Evolutionary conservation across 768 basidiomycete genomes (phyloP).

Genomic region (Wakefieldia striispora): DNA sequence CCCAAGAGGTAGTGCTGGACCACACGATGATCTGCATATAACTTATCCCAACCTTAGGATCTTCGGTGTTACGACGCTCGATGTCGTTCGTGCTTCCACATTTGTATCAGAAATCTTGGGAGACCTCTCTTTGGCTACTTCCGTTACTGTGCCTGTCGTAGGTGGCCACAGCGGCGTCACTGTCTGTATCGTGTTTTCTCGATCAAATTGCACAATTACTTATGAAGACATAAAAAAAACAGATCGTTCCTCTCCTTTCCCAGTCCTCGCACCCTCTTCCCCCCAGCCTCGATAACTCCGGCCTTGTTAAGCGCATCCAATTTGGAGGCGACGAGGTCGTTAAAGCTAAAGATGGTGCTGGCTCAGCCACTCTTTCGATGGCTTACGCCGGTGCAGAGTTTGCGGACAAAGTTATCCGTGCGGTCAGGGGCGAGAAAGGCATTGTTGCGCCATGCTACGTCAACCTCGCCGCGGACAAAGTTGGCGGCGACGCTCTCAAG

Average conservation of each 20-base stretch:
- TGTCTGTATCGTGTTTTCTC: conserved; percentile 38
- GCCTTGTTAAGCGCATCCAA: conserved; percentile 78
- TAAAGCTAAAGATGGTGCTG: conserved; percentile 89
- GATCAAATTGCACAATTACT: not conserved
- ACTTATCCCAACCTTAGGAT: conserved; percentile 47
- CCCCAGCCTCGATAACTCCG: conserved; percentile 42
- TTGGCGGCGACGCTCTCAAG: conserved; percentile 70
- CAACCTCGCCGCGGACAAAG: conserved; percentile 66
- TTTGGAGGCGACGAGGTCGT: conserved; percentile 98
- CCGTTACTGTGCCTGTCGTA: conserved; percentile 82
- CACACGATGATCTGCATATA: not conserved
- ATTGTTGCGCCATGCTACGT: conserved; percentile 85
- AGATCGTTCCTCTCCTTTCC: conserved; percentile 94
- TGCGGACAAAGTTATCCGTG: conserved; percentile 76
- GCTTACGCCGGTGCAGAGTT: conserved; percentile 94
- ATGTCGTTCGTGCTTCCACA: conserved; percentile 96
- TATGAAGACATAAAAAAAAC: conserved; percentile 7
- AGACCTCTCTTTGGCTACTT: conserved; percentile 56
- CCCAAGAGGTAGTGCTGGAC: conserved; percentile 68
- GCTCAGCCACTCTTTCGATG: conserved; percentile 97
- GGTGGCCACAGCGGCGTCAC: conserved; percentile 95
- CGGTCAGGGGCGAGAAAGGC: conserved; percentile 84
- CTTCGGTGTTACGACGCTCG: conserved; percentile 97
- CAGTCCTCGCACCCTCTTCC: conserved; percentile 83
- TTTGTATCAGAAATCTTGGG: conserved; percentile 83